These are phyloP conservation scores for Saprolegnia parasitica DNA, from an alignment of 352 stramenopile genomes.

Conservation along the genomic window DNA sequence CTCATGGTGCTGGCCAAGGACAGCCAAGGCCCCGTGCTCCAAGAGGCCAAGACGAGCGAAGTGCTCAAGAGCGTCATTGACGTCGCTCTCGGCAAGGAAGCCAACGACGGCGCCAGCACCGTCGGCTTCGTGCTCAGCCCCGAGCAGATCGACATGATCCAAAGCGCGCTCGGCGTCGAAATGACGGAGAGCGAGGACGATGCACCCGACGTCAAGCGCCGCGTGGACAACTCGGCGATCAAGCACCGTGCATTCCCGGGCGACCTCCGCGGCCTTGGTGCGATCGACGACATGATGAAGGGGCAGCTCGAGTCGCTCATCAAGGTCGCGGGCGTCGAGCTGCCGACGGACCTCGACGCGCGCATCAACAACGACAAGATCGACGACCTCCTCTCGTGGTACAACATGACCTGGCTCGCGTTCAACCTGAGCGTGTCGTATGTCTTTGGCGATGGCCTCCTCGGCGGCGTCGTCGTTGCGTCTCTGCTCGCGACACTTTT, in stretches of 20 bases:
- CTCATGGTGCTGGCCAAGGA: neutral
- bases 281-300: conserved; percentile 17
- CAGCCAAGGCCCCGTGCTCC: neutral
- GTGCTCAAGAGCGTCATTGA: conserved; percentile 14
- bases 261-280: conserved; percentile 7
- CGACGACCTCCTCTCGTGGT: conserved; percentile 16
- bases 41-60: neutral
- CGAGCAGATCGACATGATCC: conserved; percentile 23
- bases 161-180: neutral
- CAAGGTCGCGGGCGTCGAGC: conserved; percentile 11
- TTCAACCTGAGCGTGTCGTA: conserved; percentile 25
- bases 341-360: conserved; percentile 23
- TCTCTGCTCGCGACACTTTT: neutral
- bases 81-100: neutral
- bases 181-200: neutral
- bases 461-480: conserved; percentile 7
- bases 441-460: conserved; percentile 22
- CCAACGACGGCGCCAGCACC: neutral
- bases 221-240: neutral
- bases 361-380: conserved; percentile 17
- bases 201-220: neutral
- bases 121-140: conserved; percentile 19
- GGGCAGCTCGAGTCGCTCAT: conserved; percentile 17
- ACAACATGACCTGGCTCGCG: conserved; percentile 28
- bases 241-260: conserved; percentile 18